Percentiles rank a stretch among this genome's conserved stretches.
phyloP scores from a whole-genome alignment of 1,284 basidiomycete species.

The Rhodotorula mucilaginosa region DNA sequence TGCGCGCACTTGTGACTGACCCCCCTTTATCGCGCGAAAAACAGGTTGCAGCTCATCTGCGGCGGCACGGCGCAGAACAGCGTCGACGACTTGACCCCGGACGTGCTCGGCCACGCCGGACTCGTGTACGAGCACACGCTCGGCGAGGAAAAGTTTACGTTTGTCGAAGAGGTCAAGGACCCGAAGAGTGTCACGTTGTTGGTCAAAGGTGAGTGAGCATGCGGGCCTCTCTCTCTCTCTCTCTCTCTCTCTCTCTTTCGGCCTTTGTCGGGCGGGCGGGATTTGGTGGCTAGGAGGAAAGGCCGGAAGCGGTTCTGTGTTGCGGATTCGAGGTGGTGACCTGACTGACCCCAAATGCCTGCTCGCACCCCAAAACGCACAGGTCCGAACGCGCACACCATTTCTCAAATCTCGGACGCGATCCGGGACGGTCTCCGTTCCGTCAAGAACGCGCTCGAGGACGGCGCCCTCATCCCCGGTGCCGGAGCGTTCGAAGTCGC shows the following conservation, averaged over 20 bases:
- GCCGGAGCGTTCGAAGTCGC: conserved; percentile 97
- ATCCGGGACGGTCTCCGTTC: conserved; percentile 92
- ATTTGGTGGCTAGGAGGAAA: too few species aligned
- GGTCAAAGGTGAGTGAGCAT: conserved; percentile 69
- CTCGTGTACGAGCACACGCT: conserved; percentile 99
- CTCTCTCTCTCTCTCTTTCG: too few species aligned
- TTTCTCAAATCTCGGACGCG: conserved; percentile 93
- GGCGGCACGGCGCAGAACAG: conserved; percentile 97
- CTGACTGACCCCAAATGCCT: neutral
- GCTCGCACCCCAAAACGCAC: neutral
- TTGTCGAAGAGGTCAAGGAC: conserved; percentile 92
- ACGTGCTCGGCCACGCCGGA: conserved; percentile 92
- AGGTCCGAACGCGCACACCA: conserved; percentile 93
- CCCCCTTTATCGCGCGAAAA: conserved; percentile 19
- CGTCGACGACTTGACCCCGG: conserved; percentile 89
- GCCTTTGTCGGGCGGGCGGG: too few species aligned
- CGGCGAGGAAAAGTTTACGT: conserved; percentile 98
- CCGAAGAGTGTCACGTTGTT: conserved; percentile 96
- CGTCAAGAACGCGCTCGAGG: conserved; percentile 96
- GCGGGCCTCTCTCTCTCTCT: too few species aligned
- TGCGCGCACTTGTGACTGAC: neutral
- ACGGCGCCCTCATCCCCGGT: conserved; percentile 82
- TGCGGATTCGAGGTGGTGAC: neutral
- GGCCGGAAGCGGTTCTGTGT: too few species aligned
- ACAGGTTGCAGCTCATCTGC: conserved; percentile 83